Conservation (phyloP, 192 early-diverging fungal genomes). For the Backusella sp. region DNA sequence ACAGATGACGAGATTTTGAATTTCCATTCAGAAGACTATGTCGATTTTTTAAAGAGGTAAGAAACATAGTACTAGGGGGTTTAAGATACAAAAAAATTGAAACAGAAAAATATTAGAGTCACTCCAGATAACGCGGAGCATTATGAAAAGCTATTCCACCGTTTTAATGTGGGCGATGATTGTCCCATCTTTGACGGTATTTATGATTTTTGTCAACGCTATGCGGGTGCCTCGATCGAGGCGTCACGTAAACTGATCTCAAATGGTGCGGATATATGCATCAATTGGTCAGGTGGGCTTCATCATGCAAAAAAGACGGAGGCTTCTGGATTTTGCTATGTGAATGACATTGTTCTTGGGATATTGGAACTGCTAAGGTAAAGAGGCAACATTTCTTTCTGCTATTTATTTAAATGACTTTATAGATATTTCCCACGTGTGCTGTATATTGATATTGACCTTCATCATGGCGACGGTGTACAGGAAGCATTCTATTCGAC, state of each 20-base stretch:
- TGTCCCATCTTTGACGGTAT: constrained; percentile 97
- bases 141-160: constrained; percentile 55
- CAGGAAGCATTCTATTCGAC: constrained; percentile 94
- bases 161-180: constrained; percentile 95
- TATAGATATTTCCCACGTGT: constrained; percentile 72
- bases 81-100: neutral
- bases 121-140: constrained; percentile 69
- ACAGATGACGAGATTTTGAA: constrained; percentile 89
- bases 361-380: constrained; percentile 84
- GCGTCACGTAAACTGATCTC: constrained; percentile 82
- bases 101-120: constrained; percentile 39
- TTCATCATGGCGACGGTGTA: constrained; percentile 98
- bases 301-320: constrained; percentile 89
- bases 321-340: constrained; percentile 97
- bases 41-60: constrained; percentile 89
- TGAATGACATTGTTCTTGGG: constrained; percentile 96
- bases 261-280: constrained; percentile 84
- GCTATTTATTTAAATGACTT: neutral
- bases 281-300: constrained; percentile 98
- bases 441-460: constrained; percentile 95
- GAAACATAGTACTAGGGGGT: neutral
- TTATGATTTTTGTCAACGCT: constrained; percentile 92
- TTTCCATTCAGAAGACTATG: constrained; percentile 96
- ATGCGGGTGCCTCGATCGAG: constrained; percentile 92
- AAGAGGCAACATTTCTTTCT: neutral